phyloP scores from a whole-genome alignment of 2,329 filamentous ascomycete species.

The Scorias spongiosa region DNA sequence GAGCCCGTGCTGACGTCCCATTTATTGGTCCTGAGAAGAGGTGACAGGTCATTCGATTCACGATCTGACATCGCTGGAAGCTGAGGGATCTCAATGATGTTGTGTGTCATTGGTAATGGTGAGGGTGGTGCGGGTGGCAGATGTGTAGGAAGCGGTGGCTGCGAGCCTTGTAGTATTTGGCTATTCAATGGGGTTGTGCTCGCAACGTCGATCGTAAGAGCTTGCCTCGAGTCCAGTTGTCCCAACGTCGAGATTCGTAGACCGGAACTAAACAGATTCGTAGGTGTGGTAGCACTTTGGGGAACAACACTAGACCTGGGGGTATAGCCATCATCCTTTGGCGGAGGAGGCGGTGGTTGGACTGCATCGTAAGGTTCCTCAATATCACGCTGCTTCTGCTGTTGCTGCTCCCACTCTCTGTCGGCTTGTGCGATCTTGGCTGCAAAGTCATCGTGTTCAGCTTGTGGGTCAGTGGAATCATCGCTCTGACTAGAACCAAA shows the following conservation, averaged over 20 bases:
- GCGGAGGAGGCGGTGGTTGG: conserved; percentile 25
- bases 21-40: conserved; percentile 9
- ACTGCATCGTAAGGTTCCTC: conserved; percentile 15
- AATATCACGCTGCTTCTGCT: conserved; percentile 7
- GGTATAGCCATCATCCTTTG: conserved; percentile 27
- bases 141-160: conserved; percentile 28
- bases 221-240: conserved; percentile 22
- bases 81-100: conserved; percentile 11
- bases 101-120: conserved; percentile 8
- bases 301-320: conserved; percentile 17
- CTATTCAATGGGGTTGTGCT: conserved; percentile 5
- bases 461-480: conserved; percentile 1
- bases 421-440: conserved; percentile 17
- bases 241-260: conserved; percentile 17
- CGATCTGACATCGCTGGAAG: conserved; percentile 11
- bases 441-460: conserved; percentile 15
- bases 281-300: conserved; percentile 10
- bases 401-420: conserved; percentile 17
- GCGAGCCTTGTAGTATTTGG: conserved; percentile 8
- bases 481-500: conserved; percentile 8
- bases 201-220: conserved; percentile 14
- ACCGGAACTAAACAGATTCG: conserved; percentile 8
- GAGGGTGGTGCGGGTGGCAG: conserved; percentile 33
- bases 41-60: conserved; percentile 16
- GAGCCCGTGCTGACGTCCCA: conserved; percentile 16